Evolutionary conservation across 345 rosid genomes (phyloP).

Genomic region (Eucalyptus fibrosa): DNA sequence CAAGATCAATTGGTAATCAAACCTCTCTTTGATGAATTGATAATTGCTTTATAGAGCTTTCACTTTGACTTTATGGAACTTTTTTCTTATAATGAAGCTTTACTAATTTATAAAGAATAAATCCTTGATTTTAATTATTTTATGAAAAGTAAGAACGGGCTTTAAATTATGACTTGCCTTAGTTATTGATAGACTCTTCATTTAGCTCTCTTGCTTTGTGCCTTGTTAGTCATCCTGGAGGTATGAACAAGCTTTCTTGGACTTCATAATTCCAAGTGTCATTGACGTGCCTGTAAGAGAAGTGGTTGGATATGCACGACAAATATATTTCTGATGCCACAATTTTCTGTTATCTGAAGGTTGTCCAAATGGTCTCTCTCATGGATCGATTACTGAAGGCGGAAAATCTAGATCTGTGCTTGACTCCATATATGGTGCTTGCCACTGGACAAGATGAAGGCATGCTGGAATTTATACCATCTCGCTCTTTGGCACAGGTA

Average conservation of each 20-base stretch:
- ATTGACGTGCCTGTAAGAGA: neutral
- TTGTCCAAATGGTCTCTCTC: conserved; percentile 97
- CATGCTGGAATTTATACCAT: conserved; percentile 96
- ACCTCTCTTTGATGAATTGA: neutral
- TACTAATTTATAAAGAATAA: neutral
- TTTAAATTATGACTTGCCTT: neutral
- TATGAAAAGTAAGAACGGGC: neutral
- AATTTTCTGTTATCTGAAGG: conserved; percentile 37
- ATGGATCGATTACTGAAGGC: conserved; percentile 96
- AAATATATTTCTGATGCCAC: neutral
- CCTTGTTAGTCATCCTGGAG: neutral
- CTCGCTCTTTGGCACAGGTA: conserved; percentile 92
- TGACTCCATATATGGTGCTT: conserved; percentile 91
- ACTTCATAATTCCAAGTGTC: neutral
- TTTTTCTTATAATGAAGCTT: neutral
- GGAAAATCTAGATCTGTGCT: conserved; percentile 86
- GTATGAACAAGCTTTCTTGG: neutral
- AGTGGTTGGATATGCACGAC: neutral
- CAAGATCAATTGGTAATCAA: conserved; percentile 90
- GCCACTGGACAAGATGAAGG: conserved; percentile 99
- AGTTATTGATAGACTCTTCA: neutral
- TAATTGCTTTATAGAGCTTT: neutral
- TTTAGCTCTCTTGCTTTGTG: neutral
- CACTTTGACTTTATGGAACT: neutral
- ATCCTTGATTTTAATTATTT: neutral